Base-by-base conservation (phyloP, 208 protist genomes). In the Endotrypanum monterogeii region DNA sequence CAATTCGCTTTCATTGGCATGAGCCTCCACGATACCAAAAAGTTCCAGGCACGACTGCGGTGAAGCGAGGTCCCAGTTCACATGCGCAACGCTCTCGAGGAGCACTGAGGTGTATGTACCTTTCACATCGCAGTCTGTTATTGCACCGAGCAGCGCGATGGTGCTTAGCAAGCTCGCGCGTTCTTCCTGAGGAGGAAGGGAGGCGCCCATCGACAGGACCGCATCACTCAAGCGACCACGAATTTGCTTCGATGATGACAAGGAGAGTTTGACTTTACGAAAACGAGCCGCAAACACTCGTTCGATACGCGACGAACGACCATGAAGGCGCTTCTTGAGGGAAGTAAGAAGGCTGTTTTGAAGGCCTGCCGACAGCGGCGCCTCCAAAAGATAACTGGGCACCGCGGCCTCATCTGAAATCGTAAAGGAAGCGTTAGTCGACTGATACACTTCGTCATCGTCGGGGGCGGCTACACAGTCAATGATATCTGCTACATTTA, bases 401-500 rank as follows among this genome's bases (percentile, higher is more conserved):
- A 73, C 55, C n/a, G 39, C 37, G 25, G 51, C 52, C 68, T 73
- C 68, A 73, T 73, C 35, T 6, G 54, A 73, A 2, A 20, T 30
- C 20, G 44, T 46, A 9, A 35, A 52, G 48, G 61, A 44, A n/a
- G 5, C 18, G 11, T 44, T 37, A 18, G 61, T 63, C 23, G 23
- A n/a, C 5, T n/a, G 35, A 12, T 52, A 58, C 8, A 23, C 20
- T 16, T 48, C 67, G 23, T 20, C 20, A 3, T 74, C 74, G 52
- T 90, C 86, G 57, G 83, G 69, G 30, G 91, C 76, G 76, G 71
- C 68, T 44, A 70, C 32, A 39, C 70, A 68, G 50, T 70, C 70
- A 39, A 80, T 58, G n/a, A 80, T 73, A 37, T 95, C 90, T 9
- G 90, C 86, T 37, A 95, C 82, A 66, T 86, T 93, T 41, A 95